Base-by-base conservation (phyloP, 2,329 filamentous ascomycete species). In the Nigrospora osmanthi region DNA sequence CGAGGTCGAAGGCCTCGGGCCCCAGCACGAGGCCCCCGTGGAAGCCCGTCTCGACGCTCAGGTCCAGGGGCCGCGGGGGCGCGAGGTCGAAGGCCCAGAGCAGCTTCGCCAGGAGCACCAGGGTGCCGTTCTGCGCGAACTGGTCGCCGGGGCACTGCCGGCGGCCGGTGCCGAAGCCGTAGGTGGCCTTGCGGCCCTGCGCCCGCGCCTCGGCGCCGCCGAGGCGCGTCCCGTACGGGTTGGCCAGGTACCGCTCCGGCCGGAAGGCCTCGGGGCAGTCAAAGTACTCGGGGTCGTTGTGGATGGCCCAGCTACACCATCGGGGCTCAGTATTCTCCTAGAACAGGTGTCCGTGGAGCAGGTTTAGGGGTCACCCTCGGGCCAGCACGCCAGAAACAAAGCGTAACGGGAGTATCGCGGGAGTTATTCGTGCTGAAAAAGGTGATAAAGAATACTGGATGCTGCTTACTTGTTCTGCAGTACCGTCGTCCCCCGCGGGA, bases 281-380 rank as follows among this genome's bases (percentile, higher is more conserved):
- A 33, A 48, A 52, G 4, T 48, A 40, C 14, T 48, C 47, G 4
- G 49, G 42, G 23, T 52, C 47, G 30, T 49, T 46, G 11, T 42
- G 37, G 16, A 54, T 53, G 11, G 49, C 47, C 49, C 49, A 53
- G 11, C n/a, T n/a, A n/a, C n/a, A n/a, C n/a, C n/a, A n/a, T n/a
- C n/a, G n/a, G n/a, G n/a, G n/a, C n/a, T n/a, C n/a, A n/a, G n/a
- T n/a, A n/a, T n/a, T n/a, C n/a, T n/a, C n/a, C n/a, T n/a, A n/a
- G n/a, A n/a, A n/a, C n/a, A n/a, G n/a, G n/a, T n/a, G n/a, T n/a
- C n/a, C n/a, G n/a, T n/a, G n/a, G n/a, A n/a, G n/a, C n/a, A n/a
- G n/a, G n/a, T n/a, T n/a, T n/a, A n/a, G n/a, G n/a, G n/a, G n/a
- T n/a, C n/a, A n/a, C n/a, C n/a, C n/a, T n/a, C n/a, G n/a, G n/a